These are phyloP conservation scores for Backusella liffmaniae DNA, from an alignment of 192 early-diverging fungal species.

Conservation along the genomic window DNA sequence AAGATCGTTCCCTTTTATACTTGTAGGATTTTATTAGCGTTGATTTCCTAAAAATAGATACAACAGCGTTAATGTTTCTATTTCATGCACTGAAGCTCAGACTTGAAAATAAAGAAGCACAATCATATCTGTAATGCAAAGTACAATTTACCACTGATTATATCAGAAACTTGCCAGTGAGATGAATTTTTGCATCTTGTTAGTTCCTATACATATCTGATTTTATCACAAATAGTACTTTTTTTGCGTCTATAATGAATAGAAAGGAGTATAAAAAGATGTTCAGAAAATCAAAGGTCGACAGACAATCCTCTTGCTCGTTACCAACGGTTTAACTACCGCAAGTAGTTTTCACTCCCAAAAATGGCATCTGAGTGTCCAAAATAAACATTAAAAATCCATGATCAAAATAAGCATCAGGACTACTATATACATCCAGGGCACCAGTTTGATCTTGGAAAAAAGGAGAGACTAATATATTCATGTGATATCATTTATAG, in stretches of 20 bases:
- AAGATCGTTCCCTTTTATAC: background rate
- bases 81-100: background rate
- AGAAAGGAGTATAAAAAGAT: background rate
- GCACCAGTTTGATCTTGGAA: background rate
- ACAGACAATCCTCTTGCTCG: background rate
- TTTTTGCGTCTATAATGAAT: background rate
- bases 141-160: background rate
- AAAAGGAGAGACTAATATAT: slow-evolving; percentile 2
- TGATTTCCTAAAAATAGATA: background rate
- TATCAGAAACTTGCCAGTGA: background rate
- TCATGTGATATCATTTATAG: background rate
- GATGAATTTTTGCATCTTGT: background rate
- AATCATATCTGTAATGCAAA: background rate
- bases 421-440: background rate
- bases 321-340: background rate
- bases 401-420: background rate
- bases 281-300: background rate
- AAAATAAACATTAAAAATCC: background rate
- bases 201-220: background rate
- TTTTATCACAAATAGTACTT: background rate
- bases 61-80: background rate
- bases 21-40: background rate
- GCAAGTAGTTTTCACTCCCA: background rate
- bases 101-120: background rate
- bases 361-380: background rate